Percentiles rank a stretch among this genome's conserved stretches.
Conservation (phyloP, 441 rosid species). For the Erodium chrysanthum region DNA sequence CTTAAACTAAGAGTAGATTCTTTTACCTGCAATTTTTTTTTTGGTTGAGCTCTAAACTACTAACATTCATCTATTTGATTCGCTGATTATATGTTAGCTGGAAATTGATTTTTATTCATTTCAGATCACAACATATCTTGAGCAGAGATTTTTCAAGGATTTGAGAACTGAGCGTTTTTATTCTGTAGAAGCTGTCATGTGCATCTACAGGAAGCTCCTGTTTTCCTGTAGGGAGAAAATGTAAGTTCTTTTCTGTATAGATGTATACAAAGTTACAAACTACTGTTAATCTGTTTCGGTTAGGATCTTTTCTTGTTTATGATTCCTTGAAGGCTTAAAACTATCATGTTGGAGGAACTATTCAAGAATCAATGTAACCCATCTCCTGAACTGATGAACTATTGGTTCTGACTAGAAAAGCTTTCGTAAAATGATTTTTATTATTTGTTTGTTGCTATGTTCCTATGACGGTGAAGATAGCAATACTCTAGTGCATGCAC, state of each 20-base stretch:
- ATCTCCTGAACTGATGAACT: not conserved
- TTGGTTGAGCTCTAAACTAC: slow-evolving; percentile 3
- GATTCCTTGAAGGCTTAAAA: not conserved
- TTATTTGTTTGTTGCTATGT: not conserved
- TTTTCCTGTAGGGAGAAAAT: slow-evolving; percentile 81
- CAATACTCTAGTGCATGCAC: not conserved
- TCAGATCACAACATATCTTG: slow-evolving; percentile 76
- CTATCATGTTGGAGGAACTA: not conserved
- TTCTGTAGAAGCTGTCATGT: slow-evolving; percentile 66
- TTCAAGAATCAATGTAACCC: not conserved
- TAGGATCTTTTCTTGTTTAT: not conserved
- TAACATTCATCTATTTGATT: slow-evolving; percentile 13
- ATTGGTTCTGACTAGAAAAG: not conserved
- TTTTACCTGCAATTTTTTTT: not conserved
- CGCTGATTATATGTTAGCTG: not conserved
- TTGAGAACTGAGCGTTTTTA: slow-evolving; percentile 75
- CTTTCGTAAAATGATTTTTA: not conserved
- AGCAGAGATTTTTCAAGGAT: slow-evolving; percentile 95
- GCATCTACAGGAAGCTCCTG: slow-evolving; percentile 75
- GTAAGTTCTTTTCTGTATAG: slow-evolving; percentile 37
- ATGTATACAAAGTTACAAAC: too few relatives aligned
- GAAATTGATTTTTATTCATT: not conserved
- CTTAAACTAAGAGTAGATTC: not conserved
- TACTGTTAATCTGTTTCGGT: too few relatives aligned
- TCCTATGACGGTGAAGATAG: not conserved